Base-by-base conservation (phyloP, 208 protist genomes). In the Leptomonas pyrrhocoris region DNA sequence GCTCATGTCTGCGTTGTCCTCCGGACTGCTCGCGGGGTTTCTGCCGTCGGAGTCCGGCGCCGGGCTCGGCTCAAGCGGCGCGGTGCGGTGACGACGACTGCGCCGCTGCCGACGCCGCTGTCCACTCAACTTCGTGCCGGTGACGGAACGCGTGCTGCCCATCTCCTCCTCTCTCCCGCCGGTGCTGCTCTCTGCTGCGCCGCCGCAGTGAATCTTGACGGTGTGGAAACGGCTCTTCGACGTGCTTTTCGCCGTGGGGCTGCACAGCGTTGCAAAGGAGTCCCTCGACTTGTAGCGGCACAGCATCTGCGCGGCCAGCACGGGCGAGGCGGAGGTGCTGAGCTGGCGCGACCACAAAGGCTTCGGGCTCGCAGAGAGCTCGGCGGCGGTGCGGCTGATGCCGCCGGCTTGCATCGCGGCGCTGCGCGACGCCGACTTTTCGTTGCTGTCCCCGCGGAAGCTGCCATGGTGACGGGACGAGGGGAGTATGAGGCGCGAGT, bases 21-120 rank as follows among this genome's bases (percentile, higher is more conserved):
- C 25, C 21, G 42, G 30, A 23, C 59, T 56, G 68, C 28, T 36
- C 21, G 23, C 42, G 4, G n/a, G 0, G 12, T 42, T 21, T 16
- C 40, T 16, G 18, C 34, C 31, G 1, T 57, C 64, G 6, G 55
- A 61, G 50, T 58, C 38, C 49, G 56, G 31, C 28, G 31, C 61
- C 2, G 54, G 57, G 66, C 45, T 71, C 34, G 25, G 1, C 36
- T 71, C 57, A n/a, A 70, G 64, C 9, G 49, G 72, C 21, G 64
- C 57, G 5, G 59, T 60, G 46, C 46, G 49, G 42, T 63, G 46
- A 4, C 23, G 73, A 21, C 43, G 58, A 2, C 21, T 9, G 8
- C 43, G 51, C 11, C 38, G 15, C 11, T 36, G 64, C 12, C 60
- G 36, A 19, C 28, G 50, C 42, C 36, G 30, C 27, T 49, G 21